Base-by-base conservation (phyloP, 129 eudicot genomes). In the Helianthus tuberosus region DNA sequence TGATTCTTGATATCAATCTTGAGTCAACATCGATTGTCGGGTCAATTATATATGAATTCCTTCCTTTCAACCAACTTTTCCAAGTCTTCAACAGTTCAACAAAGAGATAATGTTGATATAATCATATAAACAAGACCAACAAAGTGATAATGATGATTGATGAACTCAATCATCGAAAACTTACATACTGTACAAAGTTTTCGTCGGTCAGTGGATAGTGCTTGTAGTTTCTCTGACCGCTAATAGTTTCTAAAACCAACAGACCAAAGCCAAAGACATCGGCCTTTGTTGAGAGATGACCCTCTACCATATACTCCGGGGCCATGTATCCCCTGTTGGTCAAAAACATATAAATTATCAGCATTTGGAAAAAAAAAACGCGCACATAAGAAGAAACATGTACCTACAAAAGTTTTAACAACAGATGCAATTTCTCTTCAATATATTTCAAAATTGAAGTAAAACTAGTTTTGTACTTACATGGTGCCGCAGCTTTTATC, bases 261-360 rank as follows among this genome's bases (percentile, higher is more conserved):
- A 58, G 7, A 25, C 76, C 76, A 41, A 72, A 72, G 32, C 46
- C 63, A 11, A 58, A 72, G 57, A 58, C 76, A 43, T 72, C 76
- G 14, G 14, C 4, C 57, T 72, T 72, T 15, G 58, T 43, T 59
- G 68, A 57, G 38, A 72, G 8, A 57, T 38, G 1, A 25, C 39
- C 27, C 0, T 3, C 25, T 39, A 16, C 2, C 13, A 57, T 20
- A 71, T 23, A 41, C 53, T 71, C 66, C 0, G 76, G 66, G 27
- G 55, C 66, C 66, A 20, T 55, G 76, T 20, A 59, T 57, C 43
- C 76, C 54, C 66, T 71, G 54, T 14, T 47, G 20, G 15, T 58
- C n/a, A 27, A 58, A 1, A 11, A 11, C 64, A 58, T 25, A 58
- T 58, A 11, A 58, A 25, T 3, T 11, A 11, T 25, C 39, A 14